Conservation (phyloP, 164 flowering plant genomes). For the Santalum album region DNA sequence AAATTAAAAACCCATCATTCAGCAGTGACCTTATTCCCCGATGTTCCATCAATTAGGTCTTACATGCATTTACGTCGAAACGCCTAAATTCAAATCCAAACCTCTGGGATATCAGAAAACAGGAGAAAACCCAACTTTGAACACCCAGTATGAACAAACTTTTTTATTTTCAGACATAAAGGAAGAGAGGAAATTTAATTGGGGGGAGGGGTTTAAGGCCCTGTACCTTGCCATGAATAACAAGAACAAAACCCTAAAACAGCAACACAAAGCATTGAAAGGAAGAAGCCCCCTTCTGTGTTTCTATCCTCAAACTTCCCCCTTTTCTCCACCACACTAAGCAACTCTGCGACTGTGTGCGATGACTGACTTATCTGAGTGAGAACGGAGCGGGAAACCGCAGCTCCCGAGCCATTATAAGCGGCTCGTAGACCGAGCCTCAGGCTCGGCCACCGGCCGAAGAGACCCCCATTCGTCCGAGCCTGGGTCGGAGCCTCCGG, state of each 20-base stretch:
- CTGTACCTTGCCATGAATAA: background rate
- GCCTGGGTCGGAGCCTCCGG: background rate
- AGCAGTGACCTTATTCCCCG: too few relatives aligned
- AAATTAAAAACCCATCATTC: too few relatives aligned
- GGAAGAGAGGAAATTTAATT: too few relatives aligned
- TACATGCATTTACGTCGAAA: too few relatives aligned
- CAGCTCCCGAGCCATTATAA: conserved; percentile 5
- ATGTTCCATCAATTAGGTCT: too few relatives aligned
- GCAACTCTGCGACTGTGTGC: background rate
- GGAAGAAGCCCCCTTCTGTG: background rate
- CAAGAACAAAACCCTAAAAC: background rate
- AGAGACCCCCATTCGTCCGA: background rate
- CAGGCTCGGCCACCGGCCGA: conserved; percentile 7
- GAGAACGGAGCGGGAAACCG: conserved; percentile 29
- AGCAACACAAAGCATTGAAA: background rate
- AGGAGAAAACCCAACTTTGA: too few relatives aligned
- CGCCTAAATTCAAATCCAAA: too few relatives aligned
- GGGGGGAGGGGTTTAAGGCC: background rate
- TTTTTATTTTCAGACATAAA: too few relatives aligned
- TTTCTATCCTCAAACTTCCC: background rate
- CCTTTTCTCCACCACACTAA: conserved; percentile 9
- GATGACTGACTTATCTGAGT: too few relatives aligned
- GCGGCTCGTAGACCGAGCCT: conserved; percentile 8
- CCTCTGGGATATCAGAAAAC: too few relatives aligned
- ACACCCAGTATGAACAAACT: too few relatives aligned